Evolutionary conservation across 2,329 filamentous ascomycete genomes (phyloP), one percentile per base, ranked within the genome.

Genomic region (Cercospora zeina): DNA sequence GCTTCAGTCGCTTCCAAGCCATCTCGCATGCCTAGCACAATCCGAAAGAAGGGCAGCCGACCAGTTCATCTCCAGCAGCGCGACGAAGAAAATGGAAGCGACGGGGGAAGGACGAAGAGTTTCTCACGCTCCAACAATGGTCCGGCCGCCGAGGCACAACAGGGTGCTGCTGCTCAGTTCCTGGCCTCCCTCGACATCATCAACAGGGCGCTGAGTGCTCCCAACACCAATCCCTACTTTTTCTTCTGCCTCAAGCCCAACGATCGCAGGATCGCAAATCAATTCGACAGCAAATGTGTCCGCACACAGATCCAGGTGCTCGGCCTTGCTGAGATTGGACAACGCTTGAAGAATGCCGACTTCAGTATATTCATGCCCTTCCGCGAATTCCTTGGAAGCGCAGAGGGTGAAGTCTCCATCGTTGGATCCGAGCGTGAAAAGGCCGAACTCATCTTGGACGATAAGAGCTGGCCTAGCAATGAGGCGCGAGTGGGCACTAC

Each of bases 211-310:
- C 81, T 99, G 49, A 89, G 87, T 2, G 87, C 90, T 2, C 85
- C 88, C 3, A 90, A 92, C 72, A 90, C 92, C 10, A 99, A 99
- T 72, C 86, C 89, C 0, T 99, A 99, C 77, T 97, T 97, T 70
- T 85, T 99, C 49, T 97, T 99, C 77, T 99, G 95, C 72, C 79
- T 99, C 66, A 99, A 99, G 78, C 93, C 95, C 21, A 99, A 99
- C 70, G 95, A 99, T 74, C 86, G 95, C 58, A 87, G 95, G 54
- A 99, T 99, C 68, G 93, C 95, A 65, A 99, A 99, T 69, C 95
- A 99, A 73, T 99, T 97, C 70, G 95, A 99, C 76, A 97, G 92
- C 83, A 97, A 97, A 77, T 99, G 95, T 74, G 95, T 99, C 21
- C 88, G 95, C 3, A 90, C 90, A 10, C 95, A 99, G 74, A 85